These are phyloP conservation scores for Cytospora piceicola DNA, from an alignment of 2,329 filamentous ascomycete genomes.

Conservation along the genomic window DNA sequence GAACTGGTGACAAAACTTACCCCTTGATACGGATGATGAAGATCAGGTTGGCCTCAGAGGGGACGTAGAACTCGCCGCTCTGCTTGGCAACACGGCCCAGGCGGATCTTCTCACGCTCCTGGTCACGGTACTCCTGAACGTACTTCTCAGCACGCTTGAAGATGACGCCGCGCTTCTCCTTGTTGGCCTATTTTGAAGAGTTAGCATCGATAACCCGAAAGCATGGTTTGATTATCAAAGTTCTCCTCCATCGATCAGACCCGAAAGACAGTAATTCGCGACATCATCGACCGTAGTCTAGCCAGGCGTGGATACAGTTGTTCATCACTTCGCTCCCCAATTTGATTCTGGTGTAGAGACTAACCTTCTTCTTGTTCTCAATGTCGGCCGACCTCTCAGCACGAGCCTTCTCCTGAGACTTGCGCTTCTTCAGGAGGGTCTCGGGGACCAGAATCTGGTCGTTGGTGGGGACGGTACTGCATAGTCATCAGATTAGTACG, in stretches of 20 bases:
- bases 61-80: constrained; percentile 91
- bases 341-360: constrained; percentile 45
- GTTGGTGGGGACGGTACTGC: constrained; percentile 87
- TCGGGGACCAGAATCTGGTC: constrained; percentile 97
- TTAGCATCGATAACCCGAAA: constrained; percentile 42
- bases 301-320: constrained; percentile 73
- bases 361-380: constrained; percentile 89
- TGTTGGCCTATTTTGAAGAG: constrained; percentile 72
- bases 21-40: constrained; percentile 99
- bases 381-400: constrained; percentile 80
- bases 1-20: constrained; percentile 49
- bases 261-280: constrained; percentile 98
- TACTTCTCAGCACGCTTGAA: constrained; percentile 99
- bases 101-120: constrained; percentile 97
- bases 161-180: constrained; percentile 97
- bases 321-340: constrained; percentile 74
- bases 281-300: constrained; percentile 98
- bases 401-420: constrained; percentile 99
- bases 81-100: constrained; percentile 87
- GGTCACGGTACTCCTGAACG: constrained; percentile 98
- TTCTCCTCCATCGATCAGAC: constrained; percentile 68
- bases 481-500: constrained; percentile 73
- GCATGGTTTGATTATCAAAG: constrained; percentile 5
- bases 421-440: constrained; percentile 99
- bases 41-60: constrained; percentile 93